Base-by-base conservation (phyloP, 768 basidiomycete species). In the Tricholoma terreum region DNA sequence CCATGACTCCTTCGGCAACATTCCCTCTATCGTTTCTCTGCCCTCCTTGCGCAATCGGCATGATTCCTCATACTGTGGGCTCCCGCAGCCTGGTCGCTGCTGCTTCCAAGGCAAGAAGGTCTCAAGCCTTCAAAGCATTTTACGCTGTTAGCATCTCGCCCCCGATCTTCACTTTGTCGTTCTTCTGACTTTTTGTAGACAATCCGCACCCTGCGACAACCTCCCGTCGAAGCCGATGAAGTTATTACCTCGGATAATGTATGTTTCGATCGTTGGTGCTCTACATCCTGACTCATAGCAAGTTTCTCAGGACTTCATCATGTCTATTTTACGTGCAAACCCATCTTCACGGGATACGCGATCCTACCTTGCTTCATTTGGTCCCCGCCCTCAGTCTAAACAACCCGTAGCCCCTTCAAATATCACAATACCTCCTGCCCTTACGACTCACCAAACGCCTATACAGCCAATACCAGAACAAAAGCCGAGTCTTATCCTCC, bases 351-450 rank as follows among this genome's bases (percentile, higher is more conserved):
- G 97, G 61, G 97, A 99, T 69, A 89, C 94, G 27, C 87, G 86
- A 53, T 89, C 88, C 1, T 99, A 97, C 71, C 81, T 97, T 9
- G 89, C 87, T 27, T 92, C 87, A n/a, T 98, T 99, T 70, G 90
- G 90, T 6, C 83, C 85, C 17, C 84, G 85, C 30, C 83, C 83
- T 54, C 68, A 72, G 49, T 63, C 69, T 8, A 68, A 75, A 58
- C 61, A 69, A 31, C 54, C 71, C 5, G 55, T 69, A 2, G 61
- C 67, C 40, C 57, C 73, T 42, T 53, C 60, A 14, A 57, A 64
- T 31, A 51, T 64, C 58, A 63, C 65, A 48, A 69, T 61, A 46
- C 63, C 68, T 66, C 70, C 67, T 65, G 64, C 63, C 59, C 67
- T 56, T 58, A 56, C 65, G 42, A 65, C 64, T 56, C 59, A 64